These are phyloP conservation scores for Elaeagnus macrophylla DNA, from an alignment of 306 rosid genomes.

Conservation along the genomic window DNA sequence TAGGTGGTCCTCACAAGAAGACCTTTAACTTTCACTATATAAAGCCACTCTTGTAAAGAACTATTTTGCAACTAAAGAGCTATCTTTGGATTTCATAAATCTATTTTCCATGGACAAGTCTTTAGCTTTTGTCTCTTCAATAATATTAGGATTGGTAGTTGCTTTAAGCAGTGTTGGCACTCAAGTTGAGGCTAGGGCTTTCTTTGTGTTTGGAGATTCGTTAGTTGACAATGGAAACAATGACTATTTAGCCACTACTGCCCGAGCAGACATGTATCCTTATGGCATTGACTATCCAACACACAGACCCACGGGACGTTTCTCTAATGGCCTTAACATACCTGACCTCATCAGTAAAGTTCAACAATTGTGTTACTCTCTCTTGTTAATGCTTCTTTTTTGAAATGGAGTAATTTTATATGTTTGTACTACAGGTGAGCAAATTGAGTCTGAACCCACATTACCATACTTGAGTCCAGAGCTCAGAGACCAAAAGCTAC, in stretches of 20 bases:
- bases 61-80: neutral
- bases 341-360: constrained; percentile 65
- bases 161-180: constrained; percentile 12
- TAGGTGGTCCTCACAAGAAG: too few relatives aligned
- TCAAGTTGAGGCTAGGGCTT: constrained; percentile 53
- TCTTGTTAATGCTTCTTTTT: neutral
- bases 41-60: neutral
- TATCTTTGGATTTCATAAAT: neutral
- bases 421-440: constrained; percentile 40
- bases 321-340: constrained; percentile 72
- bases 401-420: neutral
- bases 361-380: too few relatives aligned
- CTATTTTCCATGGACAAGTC: constrained; percentile 29
- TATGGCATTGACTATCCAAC: constrained; percentile 73
- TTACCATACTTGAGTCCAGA: constrained; percentile 73
- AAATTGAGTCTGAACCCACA: constrained; percentile 61
- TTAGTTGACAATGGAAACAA: constrained; percentile 77
- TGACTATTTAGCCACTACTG: constrained; percentile 58
- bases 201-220: constrained; percentile 78
- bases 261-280: constrained; percentile 59
- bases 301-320: constrained; percentile 66
- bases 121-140: constrained; percentile 12
- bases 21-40: constrained; percentile 14
- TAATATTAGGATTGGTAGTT: constrained; percentile 13
- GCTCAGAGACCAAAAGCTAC: constrained; percentile 45